These are phyloP conservation scores for Russula vinacea DNA, from an alignment of 768 basidiomycete genomes.

Conservation along the genomic window DNA sequence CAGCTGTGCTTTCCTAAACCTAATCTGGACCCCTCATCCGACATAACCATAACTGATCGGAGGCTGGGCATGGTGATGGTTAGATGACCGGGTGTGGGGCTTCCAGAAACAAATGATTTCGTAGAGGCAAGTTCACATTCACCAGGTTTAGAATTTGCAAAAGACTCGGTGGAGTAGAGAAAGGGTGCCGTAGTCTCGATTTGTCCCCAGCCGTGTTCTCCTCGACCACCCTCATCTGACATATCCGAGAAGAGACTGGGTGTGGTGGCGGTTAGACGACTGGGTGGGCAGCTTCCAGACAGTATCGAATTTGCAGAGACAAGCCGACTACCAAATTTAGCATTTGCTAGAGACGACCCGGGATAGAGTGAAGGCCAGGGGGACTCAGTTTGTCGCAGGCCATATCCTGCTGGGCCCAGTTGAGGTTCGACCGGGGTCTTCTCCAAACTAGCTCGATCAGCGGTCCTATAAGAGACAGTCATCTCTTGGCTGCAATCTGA, in stretches of 20 bases:
- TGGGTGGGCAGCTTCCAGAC: conserved; percentile 53
- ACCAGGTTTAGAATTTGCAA: conserved; percentile 91
- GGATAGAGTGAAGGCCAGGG: conserved; percentile 56
- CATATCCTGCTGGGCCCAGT: conserved; percentile 33
- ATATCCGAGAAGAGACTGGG: conserved; percentile 43
- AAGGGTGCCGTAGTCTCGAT: no score
- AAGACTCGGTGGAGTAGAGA: no score
- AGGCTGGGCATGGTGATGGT: conserved; percentile 46
- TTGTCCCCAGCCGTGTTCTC: no score
- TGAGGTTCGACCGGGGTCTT: conserved; percentile 61
- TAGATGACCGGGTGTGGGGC: conserved; percentile 62
- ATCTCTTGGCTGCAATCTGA: conserved; percentile 2
- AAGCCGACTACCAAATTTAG: conserved; percentile 86
- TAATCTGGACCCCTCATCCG: conserved; percentile 54
- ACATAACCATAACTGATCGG: conserved; percentile 45
- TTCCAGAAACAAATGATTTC: conserved; percentile 42
- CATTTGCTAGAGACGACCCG: conserved; percentile 81
- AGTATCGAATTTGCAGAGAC: conserved; percentile 55
- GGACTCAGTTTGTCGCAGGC: conserved; percentile 40
- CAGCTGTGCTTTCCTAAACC: background rate
- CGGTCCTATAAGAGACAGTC: conserved; percentile 64
- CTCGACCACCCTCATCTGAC: no score
- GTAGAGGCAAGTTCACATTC: conserved; percentile 70
- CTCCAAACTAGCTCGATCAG: conserved; percentile 81
- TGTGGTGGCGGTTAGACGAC: conserved; percentile 54